phyloP scores from a whole-genome alignment of 306 rosid genomes.

The Sphenostylis stenocarpa region DNA sequence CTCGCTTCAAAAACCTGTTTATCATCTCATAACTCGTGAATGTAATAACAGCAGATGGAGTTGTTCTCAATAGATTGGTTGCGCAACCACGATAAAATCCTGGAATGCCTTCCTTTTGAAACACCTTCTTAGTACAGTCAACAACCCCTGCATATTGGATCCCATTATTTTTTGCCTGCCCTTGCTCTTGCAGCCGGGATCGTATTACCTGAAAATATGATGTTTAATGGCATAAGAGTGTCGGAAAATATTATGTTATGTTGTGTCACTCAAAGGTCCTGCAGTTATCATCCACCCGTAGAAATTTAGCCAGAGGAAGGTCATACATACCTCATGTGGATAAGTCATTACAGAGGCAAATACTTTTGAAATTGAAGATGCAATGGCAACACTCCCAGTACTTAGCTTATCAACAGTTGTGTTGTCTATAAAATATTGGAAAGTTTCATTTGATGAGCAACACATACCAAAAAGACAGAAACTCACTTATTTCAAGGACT shows the following conservation, averaged over 20 bases:
- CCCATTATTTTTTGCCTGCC: constrained; percentile 58
- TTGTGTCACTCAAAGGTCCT: too few species aligned
- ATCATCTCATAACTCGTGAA: constrained; percentile 95
- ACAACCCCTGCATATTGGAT: constrained; percentile 64
- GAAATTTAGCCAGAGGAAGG: too few species aligned
- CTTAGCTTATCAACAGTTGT: constrained; percentile 71
- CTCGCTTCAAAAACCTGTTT: constrained; percentile 59
- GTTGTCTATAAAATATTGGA: constrained; percentile 56
- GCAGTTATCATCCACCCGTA: too few species aligned
- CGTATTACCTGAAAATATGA: constrained; percentile 71
- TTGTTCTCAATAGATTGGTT: constrained; percentile 83
- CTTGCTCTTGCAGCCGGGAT: constrained; percentile 95
- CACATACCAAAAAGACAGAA: background rate
- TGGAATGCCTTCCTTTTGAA: constrained; percentile 73
- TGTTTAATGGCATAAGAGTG: too few species aligned
- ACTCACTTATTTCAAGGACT: background rate
- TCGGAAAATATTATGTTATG: too few species aligned
- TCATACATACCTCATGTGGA: constrained; percentile 77
- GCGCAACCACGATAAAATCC: constrained; percentile 95
- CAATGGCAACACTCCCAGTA: constrained; percentile 69
- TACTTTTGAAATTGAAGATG: constrained; percentile 85
- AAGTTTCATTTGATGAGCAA: constrained; percentile 29
- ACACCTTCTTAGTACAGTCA: constrained; percentile 82
- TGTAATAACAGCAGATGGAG: constrained; percentile 93
- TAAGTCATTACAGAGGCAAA: constrained; percentile 78